These are phyloP conservation scores for Rhazya stricta DNA, from an alignment of 257 asterid species.

Conservation along the genomic window DNA sequence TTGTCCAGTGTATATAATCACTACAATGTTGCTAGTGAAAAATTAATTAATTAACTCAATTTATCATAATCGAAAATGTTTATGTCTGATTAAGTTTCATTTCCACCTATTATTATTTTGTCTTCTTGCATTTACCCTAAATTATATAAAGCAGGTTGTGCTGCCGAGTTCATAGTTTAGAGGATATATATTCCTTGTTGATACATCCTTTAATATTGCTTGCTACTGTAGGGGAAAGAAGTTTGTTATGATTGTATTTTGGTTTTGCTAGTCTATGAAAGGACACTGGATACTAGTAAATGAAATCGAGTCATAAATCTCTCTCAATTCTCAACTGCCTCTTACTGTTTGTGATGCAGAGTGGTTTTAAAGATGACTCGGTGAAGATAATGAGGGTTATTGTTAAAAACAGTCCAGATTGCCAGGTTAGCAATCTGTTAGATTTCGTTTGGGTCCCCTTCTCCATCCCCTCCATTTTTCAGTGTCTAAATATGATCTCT, in stretches of 20 bases:
- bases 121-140: neutral
- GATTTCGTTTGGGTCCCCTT: neutral
- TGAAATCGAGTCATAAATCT: neutral
- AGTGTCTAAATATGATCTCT: neutral
- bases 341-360: constrained; percentile 28
- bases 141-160: neutral
- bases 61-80: neutral
- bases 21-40: neutral
- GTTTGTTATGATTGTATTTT: neutral
- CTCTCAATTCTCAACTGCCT: neutral
- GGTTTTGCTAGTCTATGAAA: neutral
- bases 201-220: neutral
- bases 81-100: neutral
- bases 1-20: neutral
- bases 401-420: constrained; percentile 37
- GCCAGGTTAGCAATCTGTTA: constrained; percentile 60
- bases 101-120: neutral
- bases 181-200: neutral
- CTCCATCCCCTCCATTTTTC: neutral
- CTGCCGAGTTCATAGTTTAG: neutral
- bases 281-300: neutral
- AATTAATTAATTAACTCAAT: neutral
- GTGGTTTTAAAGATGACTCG: constrained; percentile 82
- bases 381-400: constrained; percentile 62
- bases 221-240: neutral